A percentile compares a stretch with the other conserved stretches of the same genome.
phyloP scores from a whole-genome alignment of 495 filamentous ascomycete species.

The Penicillium antarcticum region DNA sequence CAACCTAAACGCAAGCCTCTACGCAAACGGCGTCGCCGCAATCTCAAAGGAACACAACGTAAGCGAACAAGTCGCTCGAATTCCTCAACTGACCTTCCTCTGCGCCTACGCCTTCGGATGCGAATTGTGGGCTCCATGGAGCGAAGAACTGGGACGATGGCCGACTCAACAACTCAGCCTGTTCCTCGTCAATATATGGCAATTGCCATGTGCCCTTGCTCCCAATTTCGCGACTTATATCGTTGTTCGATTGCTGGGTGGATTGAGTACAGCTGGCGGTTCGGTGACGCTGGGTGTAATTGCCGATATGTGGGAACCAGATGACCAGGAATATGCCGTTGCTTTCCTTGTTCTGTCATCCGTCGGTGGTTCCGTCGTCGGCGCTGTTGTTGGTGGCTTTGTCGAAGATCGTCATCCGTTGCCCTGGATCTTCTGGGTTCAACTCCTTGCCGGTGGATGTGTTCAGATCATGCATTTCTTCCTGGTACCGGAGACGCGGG shows the following conservation, averaged over 20 bases:
- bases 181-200: conserved; percentile 64
- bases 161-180: conserved; percentile 60
- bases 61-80: conserved; percentile 53
- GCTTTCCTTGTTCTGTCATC: conserved; percentile 69
- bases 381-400: conserved; percentile 74
- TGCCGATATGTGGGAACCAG: conserved; percentile 66
- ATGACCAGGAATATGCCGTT: conserved; percentile 57
- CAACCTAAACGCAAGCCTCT: conserved; percentile 72
- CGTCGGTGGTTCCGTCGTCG: conserved; percentile 65
- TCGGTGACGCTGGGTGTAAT: conserved; percentile 73
- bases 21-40: conserved; percentile 55
- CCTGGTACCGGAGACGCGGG: conserved; percentile 63
- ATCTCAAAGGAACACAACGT: conserved; percentile 57
- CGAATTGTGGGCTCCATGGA: conserved; percentile 74
- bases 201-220: conserved; percentile 62
- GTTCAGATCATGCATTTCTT: conserved; percentile 62
- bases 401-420: conserved; percentile 55
- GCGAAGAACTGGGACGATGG: conserved; percentile 65
- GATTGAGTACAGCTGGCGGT: conserved; percentile 66
- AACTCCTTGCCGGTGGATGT: conserved; percentile 62
- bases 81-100: conserved; percentile 60
- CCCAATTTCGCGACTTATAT: conserved; percentile 62
- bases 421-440: conserved; percentile 73
- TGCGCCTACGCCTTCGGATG: conserved; percentile 69
- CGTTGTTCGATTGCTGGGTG: conserved; percentile 58